phyloP scores from a whole-genome alignment of 768 basidiomycete species.

The Leccinum fibrillosum region DNA sequence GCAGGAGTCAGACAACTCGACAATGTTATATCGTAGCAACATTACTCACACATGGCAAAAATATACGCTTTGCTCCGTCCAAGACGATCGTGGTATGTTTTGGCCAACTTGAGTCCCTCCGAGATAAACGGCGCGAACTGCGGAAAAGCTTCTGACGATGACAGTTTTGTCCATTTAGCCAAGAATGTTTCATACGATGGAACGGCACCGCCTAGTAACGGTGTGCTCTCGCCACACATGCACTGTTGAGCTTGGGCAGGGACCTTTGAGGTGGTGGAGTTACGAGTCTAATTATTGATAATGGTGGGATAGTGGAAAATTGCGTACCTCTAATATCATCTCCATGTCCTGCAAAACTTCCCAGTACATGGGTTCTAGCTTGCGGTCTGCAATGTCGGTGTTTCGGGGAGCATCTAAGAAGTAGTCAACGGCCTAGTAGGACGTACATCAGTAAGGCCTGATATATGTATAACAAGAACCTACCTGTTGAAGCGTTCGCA shows the following conservation, averaged over 20 bases:
- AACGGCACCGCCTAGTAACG: not conserved
- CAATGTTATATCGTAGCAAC: not conserved
- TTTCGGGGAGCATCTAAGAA: slow-evolving; percentile 1
- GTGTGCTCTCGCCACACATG: slow-evolving; percentile 2
- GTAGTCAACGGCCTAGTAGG: not conserved
- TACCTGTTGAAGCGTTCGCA: slow-evolving; percentile 1
- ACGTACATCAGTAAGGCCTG: too few species aligned
- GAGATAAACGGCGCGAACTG: not conserved
- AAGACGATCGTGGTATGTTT: not conserved
- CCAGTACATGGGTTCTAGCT: slow-evolving; percentile 1
- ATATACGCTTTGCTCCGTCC: not conserved
- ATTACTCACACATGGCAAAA: slow-evolving; percentile 1
- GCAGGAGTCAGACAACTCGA: too few species aligned
- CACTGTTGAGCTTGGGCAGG: not conserved
- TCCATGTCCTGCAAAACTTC: slow-evolving; percentile 8
- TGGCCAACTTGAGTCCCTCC: not conserved
- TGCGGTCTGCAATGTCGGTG: not conserved
- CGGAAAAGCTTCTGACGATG: not conserved
- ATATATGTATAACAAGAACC: not conserved
- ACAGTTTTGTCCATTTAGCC: not conserved
- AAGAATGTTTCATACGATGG: not conserved
- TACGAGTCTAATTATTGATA: too few species aligned
- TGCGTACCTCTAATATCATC: slow-evolving; percentile 5
- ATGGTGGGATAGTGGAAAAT: not conserved
- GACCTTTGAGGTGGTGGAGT: not conserved